Conservation (phyloP, 192 early-diverging fungal genomes). For the Gigaspora rosea region DNA sequence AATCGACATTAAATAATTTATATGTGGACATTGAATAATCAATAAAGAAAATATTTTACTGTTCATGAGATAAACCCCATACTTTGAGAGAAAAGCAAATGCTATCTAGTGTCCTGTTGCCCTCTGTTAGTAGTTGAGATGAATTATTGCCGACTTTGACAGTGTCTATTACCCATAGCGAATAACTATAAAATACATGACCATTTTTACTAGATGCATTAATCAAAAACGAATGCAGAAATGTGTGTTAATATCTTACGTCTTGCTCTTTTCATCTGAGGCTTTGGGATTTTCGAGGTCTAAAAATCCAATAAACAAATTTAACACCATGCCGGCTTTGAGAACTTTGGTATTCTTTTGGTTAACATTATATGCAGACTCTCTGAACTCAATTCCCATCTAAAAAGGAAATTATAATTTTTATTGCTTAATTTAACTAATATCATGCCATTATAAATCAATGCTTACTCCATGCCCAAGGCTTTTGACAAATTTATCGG, state of each 20-base stretch:
- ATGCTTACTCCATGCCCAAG: conserved; percentile 76
- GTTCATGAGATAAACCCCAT: conserved; percentile 42
- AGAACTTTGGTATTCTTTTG: conserved; percentile 70
- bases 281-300: conserved; percentile 77
- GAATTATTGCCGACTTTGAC: conserved; percentile 69
- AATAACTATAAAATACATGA: conserved; percentile 53
- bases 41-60: conserved; percentile 5
- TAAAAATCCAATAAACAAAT: conserved; percentile 83
- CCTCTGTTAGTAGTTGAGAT: conserved; percentile 36
- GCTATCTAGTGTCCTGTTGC: conserved; percentile 7
- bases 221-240: too few species aligned
- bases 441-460: background rate
- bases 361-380: conserved; percentile 76
- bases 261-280: conserved; percentile 70
- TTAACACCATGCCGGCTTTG: conserved; percentile 82
- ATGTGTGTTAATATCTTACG: conserved; percentile 35
- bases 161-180: conserved; percentile 84
- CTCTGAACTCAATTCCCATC: conserved; percentile 95
- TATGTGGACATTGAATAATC: background rate
- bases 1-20: background rate
- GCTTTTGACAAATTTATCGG: conserved; percentile 82
- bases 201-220: too few species aligned
- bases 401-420: conserved; percentile 36
- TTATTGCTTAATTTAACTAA: background rate
- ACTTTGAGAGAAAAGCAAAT: conserved; percentile 28